These are phyloP conservation scores for Globisporangium takayamanum DNA, from an alignment of 352 stramenopile species.

Conservation along the genomic window DNA sequence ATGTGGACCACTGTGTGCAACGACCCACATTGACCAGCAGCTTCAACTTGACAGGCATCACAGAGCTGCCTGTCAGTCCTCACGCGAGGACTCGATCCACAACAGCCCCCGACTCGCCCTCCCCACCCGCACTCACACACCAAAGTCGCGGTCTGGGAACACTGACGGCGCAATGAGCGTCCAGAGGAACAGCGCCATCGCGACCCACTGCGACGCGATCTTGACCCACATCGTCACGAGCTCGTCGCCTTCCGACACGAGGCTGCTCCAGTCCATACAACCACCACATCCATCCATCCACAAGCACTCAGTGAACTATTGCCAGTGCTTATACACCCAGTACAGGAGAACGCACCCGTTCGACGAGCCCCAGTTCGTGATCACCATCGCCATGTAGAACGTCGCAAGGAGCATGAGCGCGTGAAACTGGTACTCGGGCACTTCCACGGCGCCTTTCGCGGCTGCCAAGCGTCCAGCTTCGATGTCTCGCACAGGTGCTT, in stretches of 20 bases:
- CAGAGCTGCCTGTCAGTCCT: no score
- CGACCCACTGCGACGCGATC: conserved; percentile 89
- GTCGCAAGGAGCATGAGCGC: conserved; percentile 62
- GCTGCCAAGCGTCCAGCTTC: not conserved
- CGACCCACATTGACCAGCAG: no score
- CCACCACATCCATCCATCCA: not conserved
- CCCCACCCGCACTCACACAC: not conserved
- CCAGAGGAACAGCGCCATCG: conserved; percentile 91
- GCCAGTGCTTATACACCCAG: not conserved
- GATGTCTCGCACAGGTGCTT: conserved; percentile 3
- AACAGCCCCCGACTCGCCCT: no score
- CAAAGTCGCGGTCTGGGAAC: conserved; percentile 92
- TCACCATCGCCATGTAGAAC: conserved; percentile 82
- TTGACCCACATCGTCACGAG: conserved; percentile 94
- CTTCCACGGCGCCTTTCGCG: conserved; percentile 10
- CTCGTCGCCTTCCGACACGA: conserved; percentile 34
- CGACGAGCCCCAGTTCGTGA: conserved; percentile 70
- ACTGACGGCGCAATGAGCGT: conserved; percentile 89
- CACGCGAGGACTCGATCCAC: not conserved
- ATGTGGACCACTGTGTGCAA: no score
- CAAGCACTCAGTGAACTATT: not conserved
- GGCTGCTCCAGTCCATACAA: not conserved
- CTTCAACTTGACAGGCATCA: no score
- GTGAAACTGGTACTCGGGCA: conserved; percentile 73
- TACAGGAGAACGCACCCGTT: conserved; percentile 28